Percentiles rank a stretch among this genome's conserved stretches.
These are phyloP conservation scores for Penicillium subrubescens DNA, from an alignment of 495 filamentous ascomycete genomes.

Conservation along the genomic window DNA sequence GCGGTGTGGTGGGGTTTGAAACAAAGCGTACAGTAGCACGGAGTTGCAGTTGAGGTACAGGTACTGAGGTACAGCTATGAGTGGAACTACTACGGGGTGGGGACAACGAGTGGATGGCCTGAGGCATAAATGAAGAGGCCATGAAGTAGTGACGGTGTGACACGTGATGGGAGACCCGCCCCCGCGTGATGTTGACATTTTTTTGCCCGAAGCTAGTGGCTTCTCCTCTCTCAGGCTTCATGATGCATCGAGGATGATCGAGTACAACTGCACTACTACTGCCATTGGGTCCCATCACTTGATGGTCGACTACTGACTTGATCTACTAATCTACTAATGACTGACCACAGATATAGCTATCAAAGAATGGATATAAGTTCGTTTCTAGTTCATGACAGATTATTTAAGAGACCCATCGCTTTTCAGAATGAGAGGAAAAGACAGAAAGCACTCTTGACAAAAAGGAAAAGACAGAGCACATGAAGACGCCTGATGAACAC, in stretches of 20 bases:
- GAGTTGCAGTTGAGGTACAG: neutral
- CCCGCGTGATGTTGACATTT: constrained; percentile 4
- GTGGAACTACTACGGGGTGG: neutral
- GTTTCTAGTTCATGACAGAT: constrained; percentile 36
- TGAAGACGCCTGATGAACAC: constrained; percentile 26
- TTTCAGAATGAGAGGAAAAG: constrained; percentile 21
- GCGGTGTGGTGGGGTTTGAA: neutral
- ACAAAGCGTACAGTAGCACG: neutral
- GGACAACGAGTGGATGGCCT: neutral
- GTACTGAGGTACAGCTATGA: too few relatives aligned
- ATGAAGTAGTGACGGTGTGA: neutral
- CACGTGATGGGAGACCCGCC: constrained; percentile 11
- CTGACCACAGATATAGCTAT: neutral
- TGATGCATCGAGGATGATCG: neutral
- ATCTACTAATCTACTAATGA: neutral
- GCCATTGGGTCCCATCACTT: neutral
- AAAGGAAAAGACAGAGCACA: constrained; percentile 14
- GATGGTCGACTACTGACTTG: neutral
- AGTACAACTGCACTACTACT: neutral
- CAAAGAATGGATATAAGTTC: constrained; percentile 19
- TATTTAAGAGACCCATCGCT: constrained; percentile 31
- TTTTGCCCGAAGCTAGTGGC: neutral
- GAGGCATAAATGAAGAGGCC: neutral
- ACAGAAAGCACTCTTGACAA: constrained; percentile 3
- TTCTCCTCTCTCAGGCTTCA: neutral